A percentile compares a stretch with the other conserved stretches of the same genome.
Evolutionary conservation across 1,284 basidiomycete species (phyloP).

Genomic region (Vanrija pseudolonga): DNA sequence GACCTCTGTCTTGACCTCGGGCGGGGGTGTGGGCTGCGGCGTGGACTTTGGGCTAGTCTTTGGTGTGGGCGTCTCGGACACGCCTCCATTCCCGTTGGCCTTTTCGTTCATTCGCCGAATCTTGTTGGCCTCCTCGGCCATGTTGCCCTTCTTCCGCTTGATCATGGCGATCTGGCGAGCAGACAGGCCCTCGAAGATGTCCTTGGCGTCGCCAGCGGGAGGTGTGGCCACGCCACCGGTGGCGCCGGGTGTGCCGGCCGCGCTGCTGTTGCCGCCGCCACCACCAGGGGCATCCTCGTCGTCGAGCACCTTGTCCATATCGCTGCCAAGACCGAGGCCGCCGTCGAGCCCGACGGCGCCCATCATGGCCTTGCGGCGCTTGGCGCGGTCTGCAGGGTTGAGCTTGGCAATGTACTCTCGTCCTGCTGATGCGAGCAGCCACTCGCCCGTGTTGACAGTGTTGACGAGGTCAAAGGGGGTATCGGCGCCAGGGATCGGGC

Average conservation of each 20-base stretch:
- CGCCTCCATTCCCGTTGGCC: slow-evolving; percentile 3
- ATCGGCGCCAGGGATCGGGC: slow-evolving; percentile 10
- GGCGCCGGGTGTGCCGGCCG: slow-evolving; percentile 7
- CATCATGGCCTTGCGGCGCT: slow-evolving; percentile 46
- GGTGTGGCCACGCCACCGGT: slow-evolving; percentile 5
- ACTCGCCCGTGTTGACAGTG: slow-evolving; percentile 20
- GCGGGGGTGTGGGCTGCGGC: slow-evolving; percentile 9
- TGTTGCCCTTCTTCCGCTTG: slow-evolving; percentile 49
- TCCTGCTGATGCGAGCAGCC: slow-evolving; percentile 43
- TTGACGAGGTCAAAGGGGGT: slow-evolving; percentile 24
- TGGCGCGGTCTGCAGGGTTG: slow-evolving; percentile 33
- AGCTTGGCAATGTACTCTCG: slow-evolving; percentile 44
- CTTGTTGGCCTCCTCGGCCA: slow-evolving; percentile 47
- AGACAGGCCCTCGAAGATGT: slow-evolving; percentile 47
- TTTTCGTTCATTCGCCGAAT: slow-evolving; percentile 40
- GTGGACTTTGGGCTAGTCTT: slow-evolving; percentile 12
- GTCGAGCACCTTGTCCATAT: slow-evolving; percentile 42
- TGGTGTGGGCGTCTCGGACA: slow-evolving; percentile 10
- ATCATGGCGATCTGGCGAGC: slow-evolving; percentile 48
- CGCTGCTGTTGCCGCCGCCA: slow-evolving; percentile 22
- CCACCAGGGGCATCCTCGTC: slow-evolving; percentile 23
- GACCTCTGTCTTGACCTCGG: slow-evolving; percentile 6
- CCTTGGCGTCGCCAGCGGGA: slow-evolving; percentile 14
- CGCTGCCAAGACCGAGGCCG: slow-evolving; percentile 36
- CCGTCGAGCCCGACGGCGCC: slow-evolving; percentile 42